These are phyloP conservation scores for Quercus glauca DNA, from an alignment of 306 rosid species.

Conservation along the genomic window DNA sequence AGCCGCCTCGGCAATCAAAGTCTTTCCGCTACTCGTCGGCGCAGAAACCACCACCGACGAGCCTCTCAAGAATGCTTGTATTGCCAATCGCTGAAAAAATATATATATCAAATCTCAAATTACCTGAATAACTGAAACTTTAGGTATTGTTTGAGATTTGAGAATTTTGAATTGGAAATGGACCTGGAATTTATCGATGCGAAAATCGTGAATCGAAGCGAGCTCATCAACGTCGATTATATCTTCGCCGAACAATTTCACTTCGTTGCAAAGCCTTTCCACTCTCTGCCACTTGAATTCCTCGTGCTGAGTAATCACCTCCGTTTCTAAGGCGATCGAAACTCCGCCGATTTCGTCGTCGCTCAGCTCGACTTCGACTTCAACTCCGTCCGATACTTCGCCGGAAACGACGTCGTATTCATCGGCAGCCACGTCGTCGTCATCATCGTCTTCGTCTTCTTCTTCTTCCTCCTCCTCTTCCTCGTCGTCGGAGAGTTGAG, in stretches of 20 bases:
- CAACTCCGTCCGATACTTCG: constrained; percentile 35
- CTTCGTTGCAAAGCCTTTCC: constrained; percentile 69
- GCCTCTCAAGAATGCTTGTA: constrained; percentile 84
- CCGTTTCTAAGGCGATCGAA: constrained; percentile 15
- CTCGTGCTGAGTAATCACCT: constrained; percentile 24
- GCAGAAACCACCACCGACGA: constrained; percentile 97
- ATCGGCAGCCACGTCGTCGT: constrained; percentile 60
- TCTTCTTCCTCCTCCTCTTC: constrained; percentile 41
- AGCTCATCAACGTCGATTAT: constrained; percentile 76
- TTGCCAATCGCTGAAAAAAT: constrained; percentile 62
- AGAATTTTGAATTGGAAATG: neutral
- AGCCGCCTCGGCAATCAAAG: constrained; percentile 92
- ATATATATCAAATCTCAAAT: neutral
- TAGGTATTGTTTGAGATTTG: neutral
- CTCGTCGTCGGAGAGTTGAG: constrained; percentile 53
- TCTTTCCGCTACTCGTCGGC: constrained; percentile 97
- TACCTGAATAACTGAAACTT: no score
- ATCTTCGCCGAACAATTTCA: constrained; percentile 69
- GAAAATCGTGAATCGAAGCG: constrained; percentile 72
- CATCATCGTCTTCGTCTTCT: constrained; percentile 19
- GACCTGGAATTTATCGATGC: constrained; percentile 96
- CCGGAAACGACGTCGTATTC: constrained; percentile 61
- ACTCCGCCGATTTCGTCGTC: constrained; percentile 51
- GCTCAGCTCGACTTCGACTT: constrained; percentile 26
- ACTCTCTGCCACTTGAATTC: constrained; percentile 90